Base-by-base conservation (phyloP, 208 protist species). In the Porcisia hertigi region DNA sequence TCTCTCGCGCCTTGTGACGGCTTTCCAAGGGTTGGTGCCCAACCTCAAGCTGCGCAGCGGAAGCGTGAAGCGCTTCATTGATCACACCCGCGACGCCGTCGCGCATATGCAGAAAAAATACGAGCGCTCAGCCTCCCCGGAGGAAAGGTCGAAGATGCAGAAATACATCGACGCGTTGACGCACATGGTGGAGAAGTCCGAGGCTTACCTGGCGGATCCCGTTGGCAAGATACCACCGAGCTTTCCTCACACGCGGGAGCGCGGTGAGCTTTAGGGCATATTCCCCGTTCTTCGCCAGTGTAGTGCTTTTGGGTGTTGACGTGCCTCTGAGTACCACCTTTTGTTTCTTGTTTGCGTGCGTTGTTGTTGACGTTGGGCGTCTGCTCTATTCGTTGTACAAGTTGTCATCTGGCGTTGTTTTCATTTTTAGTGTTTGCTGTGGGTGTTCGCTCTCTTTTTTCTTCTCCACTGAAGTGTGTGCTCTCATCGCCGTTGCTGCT, bases 21-120 rank as follows among this genome's bases (percentile, higher is more conserved):
- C 81, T 18, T 55, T 88, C 30, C 69, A 74, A 55, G 71, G 57
- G 39, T 54, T 58, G n/a, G 67, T 71, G 72, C 86, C 73, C 52
- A 77, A 71, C 71, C 20, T 73, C 53, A 75, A 82, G 52, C 58
- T 64, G 12, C 80, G 79, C 60, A 43, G 63, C 4, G 73, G 76
- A 79, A 88, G 83, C 63, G 57, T 91, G 60, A 80, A 81, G 73
- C 73, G 76, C 60, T 77, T 81, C 53, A 73, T 83, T 20, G 55
- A 69, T 54, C 72, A 82, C 74, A 81, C 79, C n/a, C 57, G 66
- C 49, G 55, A 65, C 12, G 82, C 79, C 8, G 47, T 79, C 16
- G 49, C 62, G 63, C 73, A 80, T 59, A 25, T 83, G 52, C 45
- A 83, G 67, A 43, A 49, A 45, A 66, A 71, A 36, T 62, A 73